phyloP scores from a whole-genome alignment of 495 filamentous ascomycete species.

The Saxispiralis lemnorum region DNA sequence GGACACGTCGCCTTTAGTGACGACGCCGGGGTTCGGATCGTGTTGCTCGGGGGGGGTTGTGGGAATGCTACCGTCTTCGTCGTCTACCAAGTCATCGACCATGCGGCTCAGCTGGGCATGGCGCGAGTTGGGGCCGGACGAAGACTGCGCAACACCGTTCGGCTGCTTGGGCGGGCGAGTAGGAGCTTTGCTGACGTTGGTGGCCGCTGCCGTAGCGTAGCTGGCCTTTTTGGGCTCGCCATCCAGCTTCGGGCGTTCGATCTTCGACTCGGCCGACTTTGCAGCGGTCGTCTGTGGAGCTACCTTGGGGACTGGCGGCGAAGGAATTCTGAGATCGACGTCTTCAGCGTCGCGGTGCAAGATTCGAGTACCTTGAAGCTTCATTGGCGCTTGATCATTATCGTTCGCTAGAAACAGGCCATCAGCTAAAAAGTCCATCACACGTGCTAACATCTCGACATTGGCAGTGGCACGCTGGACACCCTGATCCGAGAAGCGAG shows the following conservation, averaged over 20 bases:
- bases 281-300: not conserved
- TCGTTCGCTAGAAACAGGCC: constrained; percentile 40
- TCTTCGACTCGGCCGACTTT: constrained; percentile 1
- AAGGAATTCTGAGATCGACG: constrained; percentile 30
- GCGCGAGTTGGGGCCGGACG: not conserved
- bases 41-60: constrained; percentile 23
- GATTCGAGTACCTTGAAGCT: constrained; percentile 4
- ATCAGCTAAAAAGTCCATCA: constrained; percentile 50
- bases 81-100: constrained; percentile 49
- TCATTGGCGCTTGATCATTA: constrained; percentile 26
- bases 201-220: constrained; percentile 12
- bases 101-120: constrained; percentile 29
- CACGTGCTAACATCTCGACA: constrained; percentile 52
- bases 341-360: constrained; percentile 5
- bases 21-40: constrained; percentile 7
- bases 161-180: not conserved
- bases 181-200: not conserved
- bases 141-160: not conserved
- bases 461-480: constrained; percentile 44
- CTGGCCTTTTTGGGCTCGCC: constrained; percentile 5
- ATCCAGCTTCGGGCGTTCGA: not conserved
- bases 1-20: constrained; percentile 7
- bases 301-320: not conserved
- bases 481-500: constrained; percentile 35
- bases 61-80: constrained; percentile 22